Base-by-base conservation (phyloP, 2,329 filamentous ascomycete genomes). In the Penicillium digitatum region DNA sequence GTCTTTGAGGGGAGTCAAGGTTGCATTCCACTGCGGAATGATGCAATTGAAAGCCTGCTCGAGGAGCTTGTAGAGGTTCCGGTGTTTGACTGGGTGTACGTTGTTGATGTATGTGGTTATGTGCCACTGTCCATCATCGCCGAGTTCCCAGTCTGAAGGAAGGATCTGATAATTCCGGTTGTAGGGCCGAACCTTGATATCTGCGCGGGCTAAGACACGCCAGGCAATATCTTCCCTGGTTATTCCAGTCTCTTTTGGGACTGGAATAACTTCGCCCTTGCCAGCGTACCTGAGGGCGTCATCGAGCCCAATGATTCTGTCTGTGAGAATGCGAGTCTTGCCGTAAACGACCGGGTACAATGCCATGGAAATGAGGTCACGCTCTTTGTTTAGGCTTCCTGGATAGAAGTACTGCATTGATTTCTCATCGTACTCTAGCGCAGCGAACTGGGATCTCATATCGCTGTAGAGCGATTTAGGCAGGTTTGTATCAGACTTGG, bases 331-430 rank as follows among this genome's bases (percentile, higher is more conserved):
- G 5, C 66, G 68, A n/a, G 48, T 66, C 32, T 59, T 62, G n/a
- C 69, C 69, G 46, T 69, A 72, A 2, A 69, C 66, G 0, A 88
- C 68, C 0, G 85, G 84, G 59, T 79, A 88, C 7, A 88, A 72
- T 0, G 83, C 87, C 1, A 85, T 84, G 59, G 88, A 80, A 5
- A 88, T 78, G 1, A 88, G 71, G 63, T 88, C 81, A 0, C 85
- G 77, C 1, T 88, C 83, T 56, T 78, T 79, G 0, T 70, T 68
- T 20, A 81, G 70, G 2, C 77, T 81, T 2, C 78, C 74, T 0
- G 84, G 84, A 65, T 87, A 82, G 78, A 81, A 88, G 66, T 87
- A 85, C 58, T 81, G 79, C 32, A 74, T 52, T 7, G 81, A 78
- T 0, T 51, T 7, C 5, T 80, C 78, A 0, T 81, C 74, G 18